Evolutionary conservation across 495 filamentous ascomycete genomes (phyloP).

Genomic region (Clavariopsis aquatica): DNA sequence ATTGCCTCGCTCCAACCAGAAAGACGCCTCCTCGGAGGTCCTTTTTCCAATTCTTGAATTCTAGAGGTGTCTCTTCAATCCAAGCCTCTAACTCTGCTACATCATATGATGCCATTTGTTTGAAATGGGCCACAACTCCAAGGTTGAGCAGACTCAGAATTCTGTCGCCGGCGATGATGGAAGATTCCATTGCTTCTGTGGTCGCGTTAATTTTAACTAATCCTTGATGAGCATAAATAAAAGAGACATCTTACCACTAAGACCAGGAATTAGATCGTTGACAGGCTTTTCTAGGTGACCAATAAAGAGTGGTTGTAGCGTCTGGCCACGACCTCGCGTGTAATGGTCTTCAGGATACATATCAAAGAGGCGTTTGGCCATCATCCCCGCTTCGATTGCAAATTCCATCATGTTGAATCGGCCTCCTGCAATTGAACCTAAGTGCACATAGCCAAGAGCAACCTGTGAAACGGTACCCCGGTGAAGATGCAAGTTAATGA

Average conservation of each 20-base stretch:
- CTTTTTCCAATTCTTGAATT: conserved; percentile 69
- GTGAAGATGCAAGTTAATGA: conserved; percentile 67
- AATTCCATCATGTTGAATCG: conserved; percentile 74
- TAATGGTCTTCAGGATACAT: conserved; percentile 64
- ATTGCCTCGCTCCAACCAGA: conserved; percentile 70
- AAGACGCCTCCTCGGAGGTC: conserved; percentile 80
- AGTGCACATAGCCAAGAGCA: conserved; percentile 72
- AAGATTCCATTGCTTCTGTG: conserved; percentile 62
- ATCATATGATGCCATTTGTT: conserved; percentile 73
- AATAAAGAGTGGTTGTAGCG: conserved; percentile 71
- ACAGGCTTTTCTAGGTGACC: conserved; percentile 70
- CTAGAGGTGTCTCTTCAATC: conserved; percentile 71
- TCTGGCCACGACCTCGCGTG: conserved; percentile 68
- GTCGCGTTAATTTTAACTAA: not conserved
- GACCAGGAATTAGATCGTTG: conserved; percentile 57
- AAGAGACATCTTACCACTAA: conserved; percentile 52
- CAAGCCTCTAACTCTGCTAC: conserved; percentile 73
- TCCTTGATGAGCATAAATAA: not conserved
- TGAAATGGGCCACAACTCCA: conserved; percentile 68
- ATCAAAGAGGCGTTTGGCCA: conserved; percentile 67
- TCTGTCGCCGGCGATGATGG: conserved; percentile 70
- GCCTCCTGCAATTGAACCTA: conserved; percentile 70
- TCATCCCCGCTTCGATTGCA: conserved; percentile 62
- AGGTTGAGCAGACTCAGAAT: conserved; percentile 73
- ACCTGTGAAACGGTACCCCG: conserved; percentile 71